Percentiles rank a stretch among this genome's conserved stretches.
Conservation (phyloP, 202 grass and related monocot genomes). For the Schoenoplectus tabernaemontani region DNA sequence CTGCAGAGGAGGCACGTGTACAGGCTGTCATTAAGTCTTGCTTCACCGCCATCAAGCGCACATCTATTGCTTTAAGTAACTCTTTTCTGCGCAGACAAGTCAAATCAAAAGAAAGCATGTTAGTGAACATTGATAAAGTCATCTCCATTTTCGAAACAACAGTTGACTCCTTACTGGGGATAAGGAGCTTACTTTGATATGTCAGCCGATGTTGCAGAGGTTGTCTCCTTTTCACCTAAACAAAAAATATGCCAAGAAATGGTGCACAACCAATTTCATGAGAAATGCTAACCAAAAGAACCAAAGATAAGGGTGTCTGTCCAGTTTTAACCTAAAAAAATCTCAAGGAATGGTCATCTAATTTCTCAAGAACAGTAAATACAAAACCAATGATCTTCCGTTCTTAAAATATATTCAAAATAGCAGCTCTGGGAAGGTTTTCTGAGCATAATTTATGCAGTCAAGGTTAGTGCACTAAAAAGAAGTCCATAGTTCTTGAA, state of each 20-base stretch:
- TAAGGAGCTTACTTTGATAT: constrained; percentile 71
- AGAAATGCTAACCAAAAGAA: background rate
- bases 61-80: constrained; percentile 87
- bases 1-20: constrained; percentile 79
- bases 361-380: background rate
- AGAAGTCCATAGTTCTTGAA: background rate
- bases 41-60: constrained; percentile 73
- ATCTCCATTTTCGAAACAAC: background rate
- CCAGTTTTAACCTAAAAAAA: background rate
- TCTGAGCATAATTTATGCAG: background rate
- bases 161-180: constrained; percentile 12
- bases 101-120: constrained; percentile 10
- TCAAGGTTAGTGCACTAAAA: background rate
- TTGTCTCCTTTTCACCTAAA: constrained; percentile 46
- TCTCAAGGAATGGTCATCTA: background rate
- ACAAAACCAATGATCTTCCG: background rate
- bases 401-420: background rate
- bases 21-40: constrained; percentile 81
- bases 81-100: constrained; percentile 52
- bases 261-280: constrained; percentile 1
- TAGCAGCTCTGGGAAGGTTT: background rate
- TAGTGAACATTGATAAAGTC: background rate
- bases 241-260: constrained; percentile 24
- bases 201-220: constrained; percentile 62
- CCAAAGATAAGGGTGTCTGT: background rate